Conservation (phyloP, 306 rosid genomes). For the Medicago lupulina region DNA sequence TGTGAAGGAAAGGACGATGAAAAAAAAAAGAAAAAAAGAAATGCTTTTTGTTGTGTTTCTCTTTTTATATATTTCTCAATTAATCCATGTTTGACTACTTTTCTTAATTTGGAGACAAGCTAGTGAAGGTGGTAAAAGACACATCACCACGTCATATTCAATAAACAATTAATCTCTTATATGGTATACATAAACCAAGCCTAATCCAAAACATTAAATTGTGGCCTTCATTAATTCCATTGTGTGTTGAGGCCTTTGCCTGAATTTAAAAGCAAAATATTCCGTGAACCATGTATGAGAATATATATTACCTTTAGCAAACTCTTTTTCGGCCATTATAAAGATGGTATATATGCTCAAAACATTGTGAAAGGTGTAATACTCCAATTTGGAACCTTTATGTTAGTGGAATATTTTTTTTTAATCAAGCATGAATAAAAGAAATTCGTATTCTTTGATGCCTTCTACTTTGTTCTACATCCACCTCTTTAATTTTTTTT, state of each 20-base stretch:
- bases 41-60: conserved; percentile 21
- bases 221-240: conserved; percentile 31
- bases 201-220: conserved; percentile 19
- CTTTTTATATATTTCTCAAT: conserved; percentile 24
- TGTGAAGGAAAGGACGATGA: conserved; percentile 15
- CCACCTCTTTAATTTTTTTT: conserved; percentile 9
- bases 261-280: conserved; percentile 41
- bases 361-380: conserved; percentile 49
- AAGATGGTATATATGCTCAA: conserved; percentile 31
- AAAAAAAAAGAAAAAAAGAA: conserved; percentile 19
- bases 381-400: conserved; percentile 50
- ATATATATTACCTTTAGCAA: conserved; percentile 43
- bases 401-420: conserved; percentile 55
- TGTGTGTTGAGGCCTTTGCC: background rate
- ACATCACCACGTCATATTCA: conserved; percentile 30
- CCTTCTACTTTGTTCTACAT: conserved; percentile 40
- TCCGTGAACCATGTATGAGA: conserved; percentile 34
- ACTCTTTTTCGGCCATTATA: conserved; percentile 43
- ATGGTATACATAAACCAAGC: background rate
- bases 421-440: conserved; percentile 35
- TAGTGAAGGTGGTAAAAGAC: conserved; percentile 27
- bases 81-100: conserved; percentile 40
- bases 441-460: conserved; percentile 76
- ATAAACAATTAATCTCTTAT: background rate
- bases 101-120: conserved; percentile 28